Evolutionary conservation across 2,329 filamentous ascomycete species (phyloP), one percentile per base, ranked within the genome.

Genomic region (Penicillium rolfsii): DNA sequence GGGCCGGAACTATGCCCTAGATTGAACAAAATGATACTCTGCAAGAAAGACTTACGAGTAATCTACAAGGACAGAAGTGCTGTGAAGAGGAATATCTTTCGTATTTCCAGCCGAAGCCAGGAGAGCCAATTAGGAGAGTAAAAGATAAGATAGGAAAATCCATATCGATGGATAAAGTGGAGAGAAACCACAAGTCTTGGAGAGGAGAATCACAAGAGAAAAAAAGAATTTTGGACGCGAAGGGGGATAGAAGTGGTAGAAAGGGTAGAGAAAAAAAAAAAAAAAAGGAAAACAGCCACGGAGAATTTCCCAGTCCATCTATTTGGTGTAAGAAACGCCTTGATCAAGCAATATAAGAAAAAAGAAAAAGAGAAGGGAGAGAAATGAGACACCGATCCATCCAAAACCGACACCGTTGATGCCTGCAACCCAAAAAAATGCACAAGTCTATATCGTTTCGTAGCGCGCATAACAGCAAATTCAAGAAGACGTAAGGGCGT

Each of bases 381-480:
- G 55, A 62, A 59, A 55, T 64, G 57, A 63, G 62, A 67, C 38
- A 48, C 53, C 53, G 41, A 65, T 65, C 67, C 63, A 67, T 67
- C 71, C 70, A 62, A 67, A 65, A 65, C 69, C 66, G 73, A 76
- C 73, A 76, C 72, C 74, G 65, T 67, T 65, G 70, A 75, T 76
- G 73, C 74, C 73, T 72, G 69, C 70, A 71, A 73, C 70, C 65
- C 60, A 66, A 71, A 74, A 75, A 74, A 75, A 76, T 76, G 74
- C 73, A 74, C 68, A 75, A 73, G 71, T 76, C 74, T 76, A 76
- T 74, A 64, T 74, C 68, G 70, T 75, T 74, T 76, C 74, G 73
- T 76, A 68, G 69, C 66, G 67, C 72, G 64, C 73, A 72, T 75
- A 60, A 74, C 62, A 68, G 53, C 64, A 62, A 65, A 64, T 58